A percentile compares a stretch with the other conserved stretches of the same genome.
These are phyloP conservation scores for Nicotiana tomentosiformis DNA, from an alignment of 257 asterid genomes.

Conservation along the genomic window DNA sequence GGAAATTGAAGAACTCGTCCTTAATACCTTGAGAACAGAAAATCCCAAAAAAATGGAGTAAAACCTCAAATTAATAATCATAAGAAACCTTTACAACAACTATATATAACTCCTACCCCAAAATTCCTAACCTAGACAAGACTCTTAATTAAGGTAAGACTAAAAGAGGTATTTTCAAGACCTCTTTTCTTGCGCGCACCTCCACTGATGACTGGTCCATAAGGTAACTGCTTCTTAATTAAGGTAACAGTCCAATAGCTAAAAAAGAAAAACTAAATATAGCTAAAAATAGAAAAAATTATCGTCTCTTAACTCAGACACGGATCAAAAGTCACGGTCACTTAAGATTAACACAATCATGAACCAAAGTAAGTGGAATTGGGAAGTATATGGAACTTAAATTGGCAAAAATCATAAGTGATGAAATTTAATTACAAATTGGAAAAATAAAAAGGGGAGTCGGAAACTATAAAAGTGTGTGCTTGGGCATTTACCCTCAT, in stretches of 20 bases:
- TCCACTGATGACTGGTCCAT: too few species aligned
- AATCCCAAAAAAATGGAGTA: not conserved
- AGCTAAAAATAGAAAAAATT: not conserved
- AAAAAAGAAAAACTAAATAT: not conserved
- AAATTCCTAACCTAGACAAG: not conserved
- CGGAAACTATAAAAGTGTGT: not conserved
- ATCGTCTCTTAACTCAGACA: not conserved
- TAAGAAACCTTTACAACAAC: not conserved
- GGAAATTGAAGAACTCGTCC: not conserved
- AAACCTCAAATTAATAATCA: not conserved
- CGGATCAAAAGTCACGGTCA: not conserved
- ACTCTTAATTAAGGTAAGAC: not conserved
- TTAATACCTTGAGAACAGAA: not conserved
- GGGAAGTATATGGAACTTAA: not conserved
- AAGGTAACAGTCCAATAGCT: not conserved
- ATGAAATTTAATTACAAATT: too few species aligned
- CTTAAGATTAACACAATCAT: not conserved
- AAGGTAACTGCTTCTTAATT: not conserved
- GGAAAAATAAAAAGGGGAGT: not conserved
- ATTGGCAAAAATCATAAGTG: not conserved
- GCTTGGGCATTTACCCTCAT: conserved; percentile 58
- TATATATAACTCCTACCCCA: not conserved
- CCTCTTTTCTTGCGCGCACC: too few species aligned
- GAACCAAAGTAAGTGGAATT: not conserved
- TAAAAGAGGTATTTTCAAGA: too few species aligned